Conservation (phyloP, 805 yeast species). For the Blastobotrys chiropterorum region DNA sequence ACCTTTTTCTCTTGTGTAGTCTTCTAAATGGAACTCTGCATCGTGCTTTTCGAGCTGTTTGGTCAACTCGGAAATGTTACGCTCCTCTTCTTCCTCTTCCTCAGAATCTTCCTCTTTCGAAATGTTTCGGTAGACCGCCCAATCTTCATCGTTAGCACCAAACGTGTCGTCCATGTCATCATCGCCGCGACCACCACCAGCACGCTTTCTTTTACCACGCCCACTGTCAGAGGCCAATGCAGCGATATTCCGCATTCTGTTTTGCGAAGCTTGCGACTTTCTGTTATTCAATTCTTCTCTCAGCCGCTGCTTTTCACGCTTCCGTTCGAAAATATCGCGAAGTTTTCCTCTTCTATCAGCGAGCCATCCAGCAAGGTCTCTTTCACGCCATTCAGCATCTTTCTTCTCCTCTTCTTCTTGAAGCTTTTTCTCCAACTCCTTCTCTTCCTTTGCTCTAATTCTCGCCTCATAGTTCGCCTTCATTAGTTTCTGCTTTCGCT, state of each 20-base stretch:
- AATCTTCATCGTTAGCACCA: slow-evolving; percentile 93
- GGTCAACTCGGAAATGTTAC: slow-evolving; percentile 44
- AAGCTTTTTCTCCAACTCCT: slow-evolving; percentile 55
- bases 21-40: slow-evolving; percentile 79
- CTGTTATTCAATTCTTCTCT: slow-evolving; percentile 78
- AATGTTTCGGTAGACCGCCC: slow-evolving; percentile 85
- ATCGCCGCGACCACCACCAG: slow-evolving; percentile 36
- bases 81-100: slow-evolving; percentile 61
- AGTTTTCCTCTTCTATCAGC: slow-evolving; percentile 58
- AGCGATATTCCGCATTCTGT: slow-evolving; percentile 86
- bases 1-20: slow-evolving; percentile 52
- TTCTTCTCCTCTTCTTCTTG: slow-evolving; percentile 53
- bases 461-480: slow-evolving; percentile 90
- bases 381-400: slow-evolving; percentile 72
- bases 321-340: slow-evolving; percentile 48
- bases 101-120: slow-evolving; percentile 73
- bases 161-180: slow-evolving; percentile 91
- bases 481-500: slow-evolving; percentile 72
- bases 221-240: slow-evolving; percentile 67
- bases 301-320: slow-evolving; percentile 63
- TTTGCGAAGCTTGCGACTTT: slow-evolving; percentile 86
- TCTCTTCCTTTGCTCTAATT: slow-evolving; percentile 71
- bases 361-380: slow-evolving; percentile 76
- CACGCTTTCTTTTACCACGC: slow-evolving; percentile 20
- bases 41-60: slow-evolving; percentile 73